Conservation (phyloP, 108 stramenopile genomes). For the Asterionellopsis glacialis region DNA sequence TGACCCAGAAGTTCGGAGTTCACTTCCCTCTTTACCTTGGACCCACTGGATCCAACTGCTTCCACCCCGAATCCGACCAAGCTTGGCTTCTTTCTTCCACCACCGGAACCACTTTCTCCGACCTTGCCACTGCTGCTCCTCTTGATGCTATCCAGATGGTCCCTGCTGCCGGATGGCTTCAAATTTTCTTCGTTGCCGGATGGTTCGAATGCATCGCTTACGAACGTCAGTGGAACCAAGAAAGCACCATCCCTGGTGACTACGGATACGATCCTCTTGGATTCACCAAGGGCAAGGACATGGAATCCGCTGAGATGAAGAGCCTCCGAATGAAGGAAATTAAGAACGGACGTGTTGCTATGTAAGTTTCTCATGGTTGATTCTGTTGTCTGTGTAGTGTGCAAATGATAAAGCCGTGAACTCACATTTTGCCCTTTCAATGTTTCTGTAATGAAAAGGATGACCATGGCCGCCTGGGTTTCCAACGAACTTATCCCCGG, state of each 20-base stretch:
- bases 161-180: constrained; percentile 57
- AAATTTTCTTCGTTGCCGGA: constrained; percentile 59
- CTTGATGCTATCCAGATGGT: constrained; percentile 67
- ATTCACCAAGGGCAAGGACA: constrained; percentile 67
- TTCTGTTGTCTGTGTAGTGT: background rate
- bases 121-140: constrained; percentile 54
- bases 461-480: constrained; percentile 76
- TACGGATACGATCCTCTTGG: constrained; percentile 82
- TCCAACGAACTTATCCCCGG: constrained; percentile 66
- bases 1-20: constrained; percentile 64
- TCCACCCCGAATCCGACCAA: constrained; percentile 50
- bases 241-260: constrained; percentile 54
- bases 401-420: background rate
- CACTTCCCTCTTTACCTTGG: constrained; percentile 76
- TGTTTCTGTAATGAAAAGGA: constrained; percentile 12
- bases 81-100: constrained; percentile 52
- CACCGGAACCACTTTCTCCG: constrained; percentile 58
- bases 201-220: constrained; percentile 65
- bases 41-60: constrained; percentile 62
- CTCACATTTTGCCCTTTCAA: constrained; percentile 4
- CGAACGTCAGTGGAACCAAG: constrained; percentile 59
- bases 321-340: constrained; percentile 74
- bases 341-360: constrained; percentile 78
- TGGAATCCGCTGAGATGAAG: constrained; percentile 50
- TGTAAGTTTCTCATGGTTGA: constrained; percentile 31